Evolutionary conservation across 768 basidiomycete genomes (phyloP).

Genomic region (Rhizopogon vesiculosus): DNA sequence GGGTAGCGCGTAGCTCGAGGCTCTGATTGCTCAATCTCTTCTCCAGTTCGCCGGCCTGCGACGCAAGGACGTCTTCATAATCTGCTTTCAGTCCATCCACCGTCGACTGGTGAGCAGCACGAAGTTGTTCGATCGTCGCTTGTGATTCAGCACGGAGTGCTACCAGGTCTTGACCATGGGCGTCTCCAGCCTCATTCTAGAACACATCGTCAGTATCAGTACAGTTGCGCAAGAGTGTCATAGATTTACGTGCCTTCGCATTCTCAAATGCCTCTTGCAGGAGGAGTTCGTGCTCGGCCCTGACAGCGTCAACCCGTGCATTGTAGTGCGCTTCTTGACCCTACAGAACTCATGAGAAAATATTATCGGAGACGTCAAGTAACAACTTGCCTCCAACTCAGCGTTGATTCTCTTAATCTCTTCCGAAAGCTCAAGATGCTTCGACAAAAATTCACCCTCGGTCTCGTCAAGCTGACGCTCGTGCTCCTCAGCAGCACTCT

Average conservation of each 20-base stretch:
- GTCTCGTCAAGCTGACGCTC: slow-evolving; percentile 45
- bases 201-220: neutral
- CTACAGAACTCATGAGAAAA: slow-evolving; percentile 30
- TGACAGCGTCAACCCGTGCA: slow-evolving; percentile 60
- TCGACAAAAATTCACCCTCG: slow-evolving; percentile 43
- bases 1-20: slow-evolving; percentile 78
- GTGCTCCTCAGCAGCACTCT: slow-evolving; percentile 44
- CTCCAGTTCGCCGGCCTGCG: slow-evolving; percentile 49
- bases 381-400: slow-evolving; percentile 60
- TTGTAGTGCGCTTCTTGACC: slow-evolving; percentile 65
- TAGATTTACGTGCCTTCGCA: slow-evolving; percentile 55
- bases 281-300: slow-evolving; percentile 56
- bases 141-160: slow-evolving; percentile 62
- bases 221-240: neutral
- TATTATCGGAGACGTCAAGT: neutral
- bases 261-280: slow-evolving; percentile 70
- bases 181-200: slow-evolving; percentile 67
- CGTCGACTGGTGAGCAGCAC: slow-evolving; percentile 52
- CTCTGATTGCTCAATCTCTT: slow-evolving; percentile 59
- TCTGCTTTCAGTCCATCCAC: slow-evolving; percentile 61
- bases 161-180: slow-evolving; percentile 68
- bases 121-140: slow-evolving; percentile 65
- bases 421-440: slow-evolving; percentile 47
- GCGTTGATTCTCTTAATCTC: slow-evolving; percentile 50
- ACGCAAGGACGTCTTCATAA: slow-evolving; percentile 56